These are phyloP conservation scores for Aspergillus thermomutatus DNA, from an alignment of 2,329 filamentous ascomycete genomes.

Conservation along the genomic window DNA sequence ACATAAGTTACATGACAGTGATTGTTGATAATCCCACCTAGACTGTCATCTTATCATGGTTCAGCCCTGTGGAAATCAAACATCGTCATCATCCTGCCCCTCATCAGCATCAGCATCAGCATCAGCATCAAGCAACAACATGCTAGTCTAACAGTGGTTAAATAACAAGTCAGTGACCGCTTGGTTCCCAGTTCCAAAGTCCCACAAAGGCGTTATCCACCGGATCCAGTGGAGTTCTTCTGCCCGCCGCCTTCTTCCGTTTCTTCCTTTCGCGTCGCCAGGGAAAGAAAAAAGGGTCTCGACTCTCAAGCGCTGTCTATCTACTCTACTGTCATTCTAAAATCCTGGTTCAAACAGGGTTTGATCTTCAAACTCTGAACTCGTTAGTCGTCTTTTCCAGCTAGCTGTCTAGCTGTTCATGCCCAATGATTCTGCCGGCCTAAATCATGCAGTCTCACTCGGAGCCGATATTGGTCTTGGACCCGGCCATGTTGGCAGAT, in stretches of 20 bases:
- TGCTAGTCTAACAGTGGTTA: too few species aligned
- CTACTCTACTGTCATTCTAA: too few species aligned
- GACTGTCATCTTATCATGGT: too few species aligned
- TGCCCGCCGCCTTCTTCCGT: background rate
- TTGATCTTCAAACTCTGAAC: background rate
- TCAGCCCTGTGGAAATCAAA: too few species aligned
- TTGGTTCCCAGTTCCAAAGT: background rate
- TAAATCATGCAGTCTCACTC: conserved; percentile 7
- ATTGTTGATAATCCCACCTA: too few species aligned
- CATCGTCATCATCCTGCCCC: too few species aligned
- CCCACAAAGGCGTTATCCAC: background rate
- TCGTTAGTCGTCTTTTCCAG: background rate
- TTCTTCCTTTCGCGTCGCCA: background rate
- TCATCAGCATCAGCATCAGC: too few species aligned
- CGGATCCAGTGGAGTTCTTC: background rate
- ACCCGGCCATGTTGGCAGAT: conserved; percentile 25
- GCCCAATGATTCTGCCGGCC: background rate
- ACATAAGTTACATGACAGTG: too few species aligned
- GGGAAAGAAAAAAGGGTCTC: background rate
- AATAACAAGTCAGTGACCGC: too few species aligned
- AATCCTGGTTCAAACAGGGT: too few species aligned
- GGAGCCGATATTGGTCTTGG: conserved; percentile 14
- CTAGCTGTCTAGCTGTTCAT: background rate
- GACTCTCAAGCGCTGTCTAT: background rate
- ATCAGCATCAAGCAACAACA: too few species aligned